Evolutionary conservation across 176 grass and related monocot genomes (phyloP).

Genomic region (Otatea glauca): DNA sequence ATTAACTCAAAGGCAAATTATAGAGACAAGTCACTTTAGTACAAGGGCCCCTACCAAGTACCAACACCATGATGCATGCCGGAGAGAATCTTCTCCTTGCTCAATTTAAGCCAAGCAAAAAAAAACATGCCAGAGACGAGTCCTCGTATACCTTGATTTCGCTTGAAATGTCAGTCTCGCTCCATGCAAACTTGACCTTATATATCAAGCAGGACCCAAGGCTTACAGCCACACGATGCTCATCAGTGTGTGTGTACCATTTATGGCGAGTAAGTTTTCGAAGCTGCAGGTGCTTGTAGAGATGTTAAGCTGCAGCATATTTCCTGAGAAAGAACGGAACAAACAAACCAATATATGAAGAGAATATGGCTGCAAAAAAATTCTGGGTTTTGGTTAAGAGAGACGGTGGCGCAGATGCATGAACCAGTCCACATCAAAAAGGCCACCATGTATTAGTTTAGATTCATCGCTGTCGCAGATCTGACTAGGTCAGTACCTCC

Average conservation of each 20-base stretch:
- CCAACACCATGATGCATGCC: too few species aligned
- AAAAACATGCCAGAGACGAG: background rate
- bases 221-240: background rate
- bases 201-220: slow-evolving; percentile 24
- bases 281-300: background rate
- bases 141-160: slow-evolving; percentile 4
- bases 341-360: slow-evolving; percentile 28
- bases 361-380: slow-evolving; percentile 17
- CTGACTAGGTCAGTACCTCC: slow-evolving; percentile 50
- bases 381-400: background rate
- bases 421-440: slow-evolving; percentile 29
- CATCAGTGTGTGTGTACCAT: background rate
- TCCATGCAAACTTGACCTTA: background rate
- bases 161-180: slow-evolving; percentile 21
- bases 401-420: slow-evolving; percentile 10
- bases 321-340: slow-evolving; percentile 39
- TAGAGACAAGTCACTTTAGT: too few species aligned
- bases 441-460: slow-evolving; percentile 19
- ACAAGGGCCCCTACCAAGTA: too few species aligned
- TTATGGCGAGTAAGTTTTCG: background rate
- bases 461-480: background rate
- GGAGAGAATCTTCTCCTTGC: slow-evolving; percentile 24
- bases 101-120: slow-evolving; percentile 14
- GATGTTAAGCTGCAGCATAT: background rate
- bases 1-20: slow-evolving; percentile 33